Evolutionary conservation across 768 basidiomycete genomes (phyloP).

Genomic region (Agaricus subrufescens): DNA sequence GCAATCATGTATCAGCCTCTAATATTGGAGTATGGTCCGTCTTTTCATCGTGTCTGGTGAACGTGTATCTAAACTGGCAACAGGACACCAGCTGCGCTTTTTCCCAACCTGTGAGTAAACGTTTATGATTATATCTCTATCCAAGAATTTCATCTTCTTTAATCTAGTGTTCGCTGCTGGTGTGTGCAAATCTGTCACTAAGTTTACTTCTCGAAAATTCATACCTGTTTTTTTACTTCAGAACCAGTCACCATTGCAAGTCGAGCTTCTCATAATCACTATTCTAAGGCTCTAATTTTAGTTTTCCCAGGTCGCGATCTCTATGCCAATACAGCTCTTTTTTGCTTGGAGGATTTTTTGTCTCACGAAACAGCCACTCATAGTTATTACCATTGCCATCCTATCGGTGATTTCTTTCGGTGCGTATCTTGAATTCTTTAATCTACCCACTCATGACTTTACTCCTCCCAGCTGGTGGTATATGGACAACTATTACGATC

Average conservation of each 20-base stretch:
- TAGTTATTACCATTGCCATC: slow-evolving; percentile 25
- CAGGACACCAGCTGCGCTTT: slow-evolving; percentile 26
- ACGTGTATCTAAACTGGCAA: neutral
- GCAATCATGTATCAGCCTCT: slow-evolving; percentile 44
- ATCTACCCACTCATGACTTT: neutral
- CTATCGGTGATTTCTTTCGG: slow-evolving; percentile 34
- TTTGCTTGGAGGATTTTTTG: slow-evolving; percentile 39
- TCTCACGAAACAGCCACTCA: slow-evolving; percentile 32
- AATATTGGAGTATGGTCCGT: slow-evolving; percentile 29
- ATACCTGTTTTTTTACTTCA: slow-evolving; percentile 5
- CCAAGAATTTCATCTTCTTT: neutral
- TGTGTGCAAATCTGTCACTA: slow-evolving; percentile 9
- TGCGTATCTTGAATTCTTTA: slow-evolving; percentile 8
- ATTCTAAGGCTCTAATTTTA: neutral
- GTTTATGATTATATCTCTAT: neutral
- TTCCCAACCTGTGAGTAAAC: slow-evolving; percentile 26
- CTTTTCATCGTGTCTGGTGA: slow-evolving; percentile 6
- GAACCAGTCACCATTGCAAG: slow-evolving; percentile 30
- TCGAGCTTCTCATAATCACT: too few species aligned
- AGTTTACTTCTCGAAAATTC: too few species aligned
- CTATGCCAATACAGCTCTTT: slow-evolving; percentile 44
- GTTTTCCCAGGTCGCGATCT: slow-evolving; percentile 30
- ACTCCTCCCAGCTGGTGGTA: slow-evolving; percentile 28
- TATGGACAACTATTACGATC: slow-evolving; percentile 34
- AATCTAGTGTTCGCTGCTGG: slow-evolving; percentile 27